These are phyloP conservation scores for Fragaria nilgerrensis DNA, from an alignment of 306 rosid species.

Conservation along the genomic window DNA sequence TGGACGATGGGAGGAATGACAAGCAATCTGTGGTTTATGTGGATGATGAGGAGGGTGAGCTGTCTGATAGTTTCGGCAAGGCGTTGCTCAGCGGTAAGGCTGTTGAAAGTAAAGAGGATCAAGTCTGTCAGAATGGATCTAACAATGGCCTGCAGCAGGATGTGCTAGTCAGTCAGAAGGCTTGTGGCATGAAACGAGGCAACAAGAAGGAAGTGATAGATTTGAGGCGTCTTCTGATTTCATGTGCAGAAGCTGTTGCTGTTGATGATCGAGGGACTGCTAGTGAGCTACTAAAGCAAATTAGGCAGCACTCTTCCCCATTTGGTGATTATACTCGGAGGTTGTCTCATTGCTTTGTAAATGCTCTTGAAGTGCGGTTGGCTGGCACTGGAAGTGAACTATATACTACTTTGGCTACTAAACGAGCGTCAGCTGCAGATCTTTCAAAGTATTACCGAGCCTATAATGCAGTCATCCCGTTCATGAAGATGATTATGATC, in stretches of 20 bases:
- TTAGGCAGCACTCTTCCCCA: conserved; percentile 58
- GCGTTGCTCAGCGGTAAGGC: conserved; percentile 25
- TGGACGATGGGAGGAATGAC: conserved; percentile 32
- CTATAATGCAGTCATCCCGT: conserved; percentile 20
- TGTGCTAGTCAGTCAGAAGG: conserved; percentile 22
- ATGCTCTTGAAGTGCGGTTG: conserved; percentile 66
- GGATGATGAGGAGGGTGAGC: conserved; percentile 24
- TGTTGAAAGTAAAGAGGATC: background rate
- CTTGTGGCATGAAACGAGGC: conserved; percentile 40
- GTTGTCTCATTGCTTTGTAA: conserved; percentile 62
- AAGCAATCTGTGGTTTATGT: conserved; percentile 37
- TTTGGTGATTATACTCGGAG: conserved; percentile 63
- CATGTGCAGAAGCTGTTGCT: conserved; percentile 70
- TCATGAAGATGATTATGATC: conserved; percentile 21
- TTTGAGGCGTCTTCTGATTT: conserved; percentile 52
- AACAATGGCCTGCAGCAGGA: conserved; percentile 17
- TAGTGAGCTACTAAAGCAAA: conserved; percentile 62
- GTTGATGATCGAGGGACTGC: conserved; percentile 54
- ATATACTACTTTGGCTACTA: conserved; percentile 7
- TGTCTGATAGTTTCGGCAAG: conserved; percentile 32
- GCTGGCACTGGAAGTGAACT: conserved; percentile 57
- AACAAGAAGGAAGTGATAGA: conserved; percentile 53
- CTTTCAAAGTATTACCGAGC: conserved; percentile 47
- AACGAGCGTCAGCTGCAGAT: conserved; percentile 33
- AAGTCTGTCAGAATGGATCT: conserved; percentile 13